Conservation (phyloP, 768 basidiomycete species). For the Erythrobasidium yunnanense region DNA sequence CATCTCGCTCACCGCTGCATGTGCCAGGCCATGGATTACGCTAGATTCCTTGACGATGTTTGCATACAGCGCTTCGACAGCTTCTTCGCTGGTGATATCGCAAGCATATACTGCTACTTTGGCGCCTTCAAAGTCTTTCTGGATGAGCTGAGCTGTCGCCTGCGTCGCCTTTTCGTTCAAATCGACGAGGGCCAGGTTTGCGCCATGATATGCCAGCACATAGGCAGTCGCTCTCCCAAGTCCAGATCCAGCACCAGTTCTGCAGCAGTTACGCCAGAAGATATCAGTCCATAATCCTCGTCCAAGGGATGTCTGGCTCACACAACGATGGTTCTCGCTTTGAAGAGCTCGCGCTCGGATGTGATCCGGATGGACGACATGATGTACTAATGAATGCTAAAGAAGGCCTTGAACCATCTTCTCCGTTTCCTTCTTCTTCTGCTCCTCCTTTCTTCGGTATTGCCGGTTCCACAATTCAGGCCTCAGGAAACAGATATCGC, state of each 20-base stretch:
- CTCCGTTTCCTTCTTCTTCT: too few species aligned
- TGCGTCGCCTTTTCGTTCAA: conserved; percentile 1
- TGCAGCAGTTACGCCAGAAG: neutral
- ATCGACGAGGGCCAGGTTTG: conserved; percentile 12
- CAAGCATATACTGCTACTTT: conserved; percentile 1
- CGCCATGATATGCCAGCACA: conserved; percentile 20
- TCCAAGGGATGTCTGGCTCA: neutral
- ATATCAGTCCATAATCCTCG: too few species aligned
- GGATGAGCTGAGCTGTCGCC: conserved; percentile 2
- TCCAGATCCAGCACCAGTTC: conserved; percentile 24
- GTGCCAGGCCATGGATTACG: conserved; percentile 15
- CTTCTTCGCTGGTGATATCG: conserved; percentile 21
- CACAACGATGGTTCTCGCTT: conserved; percentile 24
- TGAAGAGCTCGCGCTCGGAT: conserved; percentile 19
- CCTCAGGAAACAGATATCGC: too few species aligned
- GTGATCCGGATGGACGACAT: neutral
- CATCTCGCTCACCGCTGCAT: conserved; percentile 6
- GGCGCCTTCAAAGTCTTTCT: neutral
- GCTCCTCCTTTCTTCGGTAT: too few species aligned
- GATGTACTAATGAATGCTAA: too few species aligned
- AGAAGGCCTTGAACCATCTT: too few species aligned
- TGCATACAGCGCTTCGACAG: conserved; percentile 2
- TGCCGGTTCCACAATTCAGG: too few species aligned
- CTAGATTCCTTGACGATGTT: neutral
- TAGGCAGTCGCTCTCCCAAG: conserved; percentile 18